Evolutionary conservation across 2,329 filamentous ascomycete genomes (phyloP).

Genomic region (Aspergillus arachidicola): DNA sequence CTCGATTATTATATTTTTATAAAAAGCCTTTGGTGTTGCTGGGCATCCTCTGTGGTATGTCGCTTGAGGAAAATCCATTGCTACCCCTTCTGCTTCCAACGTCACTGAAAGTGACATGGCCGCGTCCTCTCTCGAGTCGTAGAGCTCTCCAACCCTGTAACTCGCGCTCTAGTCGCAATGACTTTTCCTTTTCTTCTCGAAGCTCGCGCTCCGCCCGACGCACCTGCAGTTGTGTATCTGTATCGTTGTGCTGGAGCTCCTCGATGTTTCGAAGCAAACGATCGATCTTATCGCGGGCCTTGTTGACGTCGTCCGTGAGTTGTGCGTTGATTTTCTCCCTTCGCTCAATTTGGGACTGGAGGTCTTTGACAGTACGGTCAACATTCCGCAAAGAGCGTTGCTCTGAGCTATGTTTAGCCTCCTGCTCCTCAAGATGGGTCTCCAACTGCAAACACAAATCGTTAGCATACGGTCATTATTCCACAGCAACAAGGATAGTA

Average conservation of each 20-base stretch:
- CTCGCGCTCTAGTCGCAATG: constrained; percentile 80
- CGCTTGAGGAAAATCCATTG: constrained; percentile 44
- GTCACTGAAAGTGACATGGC: constrained; percentile 40
- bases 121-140: constrained; percentile 60
- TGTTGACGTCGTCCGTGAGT: constrained; percentile 78
- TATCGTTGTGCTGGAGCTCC: constrained; percentile 87
- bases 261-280: constrained; percentile 89
- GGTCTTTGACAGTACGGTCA: constrained; percentile 89
- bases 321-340: constrained; percentile 85
- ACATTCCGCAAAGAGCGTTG: constrained; percentile 88
- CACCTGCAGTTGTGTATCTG: constrained; percentile 74
- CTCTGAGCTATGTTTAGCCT: constrained; percentile 75
- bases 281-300: constrained; percentile 87
- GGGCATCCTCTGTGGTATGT: constrained; percentile 66
- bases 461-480: constrained; percentile 18
- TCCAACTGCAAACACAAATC: constrained; percentile 66
- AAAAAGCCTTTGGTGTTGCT: constrained; percentile 81
- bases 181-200: constrained; percentile 83
- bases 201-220: constrained; percentile 88
- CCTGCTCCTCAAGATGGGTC: constrained; percentile 79
- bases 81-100: constrained; percentile 43
- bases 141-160: constrained; percentile 78
- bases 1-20: constrained; percentile 40
- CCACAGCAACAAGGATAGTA: background rate
- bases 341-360: constrained; percentile 88